A percentile compares a stretch with the other conserved stretches of the same genome.
Evolutionary conservation across 345 rosid genomes (phyloP).

Genomic region (Sonneratia caseolaris): DNA sequence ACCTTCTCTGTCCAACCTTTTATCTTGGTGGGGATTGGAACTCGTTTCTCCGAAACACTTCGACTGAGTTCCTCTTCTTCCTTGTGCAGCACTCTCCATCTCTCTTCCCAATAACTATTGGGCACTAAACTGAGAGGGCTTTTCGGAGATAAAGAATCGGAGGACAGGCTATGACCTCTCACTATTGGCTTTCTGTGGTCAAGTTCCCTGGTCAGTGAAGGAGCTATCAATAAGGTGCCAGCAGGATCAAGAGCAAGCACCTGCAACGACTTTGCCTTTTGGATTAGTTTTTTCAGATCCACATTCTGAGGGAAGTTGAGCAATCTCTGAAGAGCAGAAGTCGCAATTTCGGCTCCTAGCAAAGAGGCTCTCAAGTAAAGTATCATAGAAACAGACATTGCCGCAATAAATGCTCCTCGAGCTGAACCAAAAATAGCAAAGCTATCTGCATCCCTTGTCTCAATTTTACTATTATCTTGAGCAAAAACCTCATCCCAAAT

Average conservation of each 20-base stretch:
- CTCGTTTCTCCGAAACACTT: conserved; percentile 28
- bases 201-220: conserved; percentile 19
- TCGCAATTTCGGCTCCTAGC: conserved; percentile 85
- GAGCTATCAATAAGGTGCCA: conserved; percentile 21
- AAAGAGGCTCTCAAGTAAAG: conserved; percentile 73
- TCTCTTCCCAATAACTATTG: conserved; percentile 93
- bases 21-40: conserved; percentile 22
- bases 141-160: conserved; percentile 48
- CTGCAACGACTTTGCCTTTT: conserved; percentile 70
- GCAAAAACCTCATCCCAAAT: conserved; percentile 93
- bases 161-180: conserved; percentile 43
- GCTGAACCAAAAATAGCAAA: conserved; percentile 53
- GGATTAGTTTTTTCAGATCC: conserved; percentile 48
- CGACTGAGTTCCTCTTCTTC: conserved; percentile 46
- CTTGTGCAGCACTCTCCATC: conserved; percentile 70
- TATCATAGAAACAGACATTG: conserved; percentile 81
- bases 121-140: conserved; percentile 51
- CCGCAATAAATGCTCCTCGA: conserved; percentile 65
- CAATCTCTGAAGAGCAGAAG: conserved; percentile 83
- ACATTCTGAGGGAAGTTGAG: conserved; percentile 70
- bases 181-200: conserved; percentile 28
- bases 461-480: conserved; percentile 40
- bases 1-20: conserved; percentile 75
- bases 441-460: conserved; percentile 21
- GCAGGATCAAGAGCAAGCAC: conserved; percentile 40